These are phyloP conservation scores for Komagataella pastoris DNA, from an alignment of 805 yeast genomes.

Conservation along the genomic window DNA sequence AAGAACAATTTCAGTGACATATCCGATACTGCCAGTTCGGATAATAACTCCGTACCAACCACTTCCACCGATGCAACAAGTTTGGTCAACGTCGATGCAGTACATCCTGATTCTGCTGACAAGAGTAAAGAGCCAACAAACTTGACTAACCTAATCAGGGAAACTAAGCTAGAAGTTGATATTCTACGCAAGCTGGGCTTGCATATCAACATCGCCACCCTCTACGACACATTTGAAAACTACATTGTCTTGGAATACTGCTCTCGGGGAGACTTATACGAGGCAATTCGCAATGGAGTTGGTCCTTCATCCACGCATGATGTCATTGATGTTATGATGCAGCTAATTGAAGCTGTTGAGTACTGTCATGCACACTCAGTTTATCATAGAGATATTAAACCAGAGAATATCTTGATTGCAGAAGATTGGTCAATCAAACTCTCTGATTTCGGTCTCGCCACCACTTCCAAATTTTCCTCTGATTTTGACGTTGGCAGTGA, in stretches of 20 bases:
- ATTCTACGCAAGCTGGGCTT: slow-evolving; percentile 26
- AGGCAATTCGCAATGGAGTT: slow-evolving; percentile 24
- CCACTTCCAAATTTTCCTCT: slow-evolving; percentile 16
- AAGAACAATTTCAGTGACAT: slow-evolving; percentile 19
- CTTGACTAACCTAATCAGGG: slow-evolving; percentile 22
- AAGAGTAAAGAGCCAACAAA: slow-evolving; percentile 4
- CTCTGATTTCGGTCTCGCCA: slow-evolving; percentile 67
- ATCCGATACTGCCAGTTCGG: slow-evolving; percentile 3
- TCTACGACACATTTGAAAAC: slow-evolving; percentile 42
- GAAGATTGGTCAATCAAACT: slow-evolving; percentile 39
- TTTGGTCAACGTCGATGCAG: not conserved
- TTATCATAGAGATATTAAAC: slow-evolving; percentile 63
- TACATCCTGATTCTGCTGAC: not conserved
- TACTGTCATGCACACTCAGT: slow-evolving; percentile 46
- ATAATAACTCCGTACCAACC: not conserved
- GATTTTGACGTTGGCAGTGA: slow-evolving; percentile 41
- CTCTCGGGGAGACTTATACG: slow-evolving; percentile 55
- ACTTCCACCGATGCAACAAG: not conserved
- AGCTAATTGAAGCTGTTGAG: slow-evolving; percentile 35
- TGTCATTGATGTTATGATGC: slow-evolving; percentile 23
- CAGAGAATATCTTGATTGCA: slow-evolving; percentile 52
- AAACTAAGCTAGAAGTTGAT: slow-evolving; percentile 48
- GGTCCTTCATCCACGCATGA: slow-evolving; percentile 12
- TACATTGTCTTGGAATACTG: slow-evolving; percentile 51
- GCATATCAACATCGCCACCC: slow-evolving; percentile 43